phyloP scores from a whole-genome alignment of 371 early-diverging fungal species.

The Actinomortierella ambigua region DNA sequence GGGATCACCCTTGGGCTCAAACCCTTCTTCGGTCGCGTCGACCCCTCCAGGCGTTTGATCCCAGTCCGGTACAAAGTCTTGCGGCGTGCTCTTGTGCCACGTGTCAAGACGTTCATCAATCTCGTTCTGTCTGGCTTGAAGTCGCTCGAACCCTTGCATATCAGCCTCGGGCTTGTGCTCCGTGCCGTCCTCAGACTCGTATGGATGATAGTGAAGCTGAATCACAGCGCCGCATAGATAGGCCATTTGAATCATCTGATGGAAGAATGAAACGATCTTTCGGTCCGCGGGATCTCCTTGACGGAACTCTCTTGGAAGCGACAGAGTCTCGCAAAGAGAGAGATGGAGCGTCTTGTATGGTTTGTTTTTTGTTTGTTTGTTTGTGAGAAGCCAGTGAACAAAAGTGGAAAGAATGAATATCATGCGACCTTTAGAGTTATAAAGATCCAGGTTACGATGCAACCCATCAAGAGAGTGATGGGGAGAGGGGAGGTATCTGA shows the following conservation, averaged over 20 bases:
- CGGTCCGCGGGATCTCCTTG: conserved; percentile 27
- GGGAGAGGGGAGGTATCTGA: too few relatives aligned
- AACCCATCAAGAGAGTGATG: too few relatives aligned
- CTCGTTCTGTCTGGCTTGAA: conserved; percentile 30
- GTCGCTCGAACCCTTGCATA: conserved; percentile 22
- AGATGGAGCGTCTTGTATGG: conserved; percentile 34
- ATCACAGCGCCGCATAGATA: conserved; percentile 40
- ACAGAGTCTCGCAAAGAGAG: conserved; percentile 42
- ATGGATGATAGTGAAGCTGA: conserved; percentile 44
- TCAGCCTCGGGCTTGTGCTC: conserved; percentile 34
- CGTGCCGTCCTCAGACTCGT: conserved; percentile 44
- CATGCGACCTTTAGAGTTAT: too few relatives aligned
- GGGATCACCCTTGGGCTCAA: conserved; percentile 18
- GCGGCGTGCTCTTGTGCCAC: conserved; percentile 25
- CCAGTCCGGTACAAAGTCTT: conserved; percentile 30
- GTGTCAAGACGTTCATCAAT: conserved; percentile 38
- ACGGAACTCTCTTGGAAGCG: conserved; percentile 38
- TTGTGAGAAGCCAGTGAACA: too few relatives aligned
- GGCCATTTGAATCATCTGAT: conserved; percentile 26
- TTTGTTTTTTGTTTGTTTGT: neutral
- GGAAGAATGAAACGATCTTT: conserved; percentile 21
- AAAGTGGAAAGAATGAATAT: too few relatives aligned
- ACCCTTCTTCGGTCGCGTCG: conserved; percentile 12
- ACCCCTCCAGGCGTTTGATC: conserved; percentile 23
- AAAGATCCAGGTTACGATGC: too few relatives aligned